Evolutionary conservation across 805 yeast genomes (phyloP), one percentile per base, ranked within the genome.

Genomic region (Saturnispora kantuleensis): DNA sequence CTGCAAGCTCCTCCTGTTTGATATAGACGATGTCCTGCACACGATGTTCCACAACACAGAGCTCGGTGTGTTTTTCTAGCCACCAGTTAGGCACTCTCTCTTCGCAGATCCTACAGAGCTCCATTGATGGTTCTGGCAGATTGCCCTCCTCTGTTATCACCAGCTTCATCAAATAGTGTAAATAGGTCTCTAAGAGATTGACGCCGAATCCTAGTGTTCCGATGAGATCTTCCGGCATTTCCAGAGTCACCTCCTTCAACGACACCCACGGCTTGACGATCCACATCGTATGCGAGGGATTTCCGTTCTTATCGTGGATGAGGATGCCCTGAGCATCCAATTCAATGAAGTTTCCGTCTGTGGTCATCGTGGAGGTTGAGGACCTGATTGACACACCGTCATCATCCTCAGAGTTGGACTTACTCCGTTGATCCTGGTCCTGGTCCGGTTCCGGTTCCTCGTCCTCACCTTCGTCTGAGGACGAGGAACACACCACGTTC

Each of bases 321-420:
- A 90, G 61, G 9, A 93, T 81, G 3, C 98, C 98, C 57, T 90
- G 97, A 0, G 96, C 97, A 60, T 90, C 97, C 34, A 89, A 66
- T 52, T 85, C 90, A 8, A 81, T 74, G 12, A 74, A 64, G 9
- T 73, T 77, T 6, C 82, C 83, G 53, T 79, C 77, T 15, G 80
- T 78, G 0, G 75, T 64, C n/a, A 71, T 50, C 1, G 67, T 54
- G 10, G 68, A 63, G 3, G 56, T 38, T 2, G 52, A 46, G 1
- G 65, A 59, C 26, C 26, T 21, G 8, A 41, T 55, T 56, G 1
- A 56, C 30, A 42, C 66, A 3, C 51, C 45, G 2, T 60, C 54
- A 32, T 59, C 63, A 36, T 52, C 48, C 38, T 55, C 58, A 3
- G 50, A 50, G 17, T 43, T 33, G 16, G 37, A 34, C 10, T 40